Base-by-base conservation (phyloP, 768 basidiomycete species). In the Strobilomyces echinocephalus region DNA sequence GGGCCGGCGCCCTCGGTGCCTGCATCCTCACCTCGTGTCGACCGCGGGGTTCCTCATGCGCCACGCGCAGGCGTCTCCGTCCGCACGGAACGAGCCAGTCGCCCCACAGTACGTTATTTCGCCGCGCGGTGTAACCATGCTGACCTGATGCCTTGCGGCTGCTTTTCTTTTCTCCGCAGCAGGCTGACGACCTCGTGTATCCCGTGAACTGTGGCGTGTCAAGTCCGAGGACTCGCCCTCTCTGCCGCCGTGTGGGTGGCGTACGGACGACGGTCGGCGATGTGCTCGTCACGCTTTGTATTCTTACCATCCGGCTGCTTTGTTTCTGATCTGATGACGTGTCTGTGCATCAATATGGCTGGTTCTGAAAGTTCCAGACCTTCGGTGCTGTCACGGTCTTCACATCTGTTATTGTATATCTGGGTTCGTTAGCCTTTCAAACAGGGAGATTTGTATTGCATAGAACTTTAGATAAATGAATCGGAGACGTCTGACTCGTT, bases 301-400 rank as follows among this genome's bases (percentile, higher is more conserved):
- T 55, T 21, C 52, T 61, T 21, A 45, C 49, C 14, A 38, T 61
- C n/a, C 50, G 58, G 39, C 8, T 66, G 16, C 59, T 65, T 50
- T 62, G 63, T 55, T 52, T 58, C 5, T 57, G 50, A 24, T 24
- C 24, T 24, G 24, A 51, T 8, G 0, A 20, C 16, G 26, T 30
- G 16, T 2, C 28, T 26, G 41, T 26, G 34, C n/a, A 20, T 18
- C 24, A 24, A 24, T 24, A 24, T 16, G 24, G 30, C 41, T 18
- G 20, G 44, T 52, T 24, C 12, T 39, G 31, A 18, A 45, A 36
- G 44, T 49, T 45, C 26, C 52, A 24, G 48, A 3, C 30, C 20
- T 38, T 41, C 9, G 40, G 35, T 50, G 34, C n/a, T 30, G 30
- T 41, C 14, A 26, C 16, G 8, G 15, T 35, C 38, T 14, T 44